Evolutionary conservation across 2,329 filamentous ascomycete species (phyloP), one percentile per base, ranked within the genome.

Genomic region (Diaporthe sp.): DNA sequence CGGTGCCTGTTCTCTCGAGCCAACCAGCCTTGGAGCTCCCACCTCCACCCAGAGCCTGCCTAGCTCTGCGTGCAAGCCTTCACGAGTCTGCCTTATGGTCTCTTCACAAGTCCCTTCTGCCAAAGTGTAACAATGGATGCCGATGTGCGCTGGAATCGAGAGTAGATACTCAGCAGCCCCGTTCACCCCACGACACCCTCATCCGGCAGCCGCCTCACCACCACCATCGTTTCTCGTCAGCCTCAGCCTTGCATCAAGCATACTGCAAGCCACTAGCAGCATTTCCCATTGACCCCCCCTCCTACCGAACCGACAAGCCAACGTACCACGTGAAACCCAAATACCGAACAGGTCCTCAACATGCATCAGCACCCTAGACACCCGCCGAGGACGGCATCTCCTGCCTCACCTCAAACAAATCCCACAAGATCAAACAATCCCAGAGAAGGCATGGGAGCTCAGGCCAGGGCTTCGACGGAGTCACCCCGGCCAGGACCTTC

Each of bases 311-410:
- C 53, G 53, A 46, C 46, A n/a, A 76, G 79, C 62, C 78, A 62
- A 42, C 71, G 53, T 68, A 75, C 22, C 51, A 58, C 60, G 44
- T 75, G 51, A 34, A 60, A 39, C n/a, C 58, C 71, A 17, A 25
- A 22, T 46, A 58, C 62, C 75, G 72, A 78, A 75, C 65, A 71
- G 61, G 74, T 71, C 39, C 78, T 77, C 77, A 87, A 82, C 80
- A 98, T 98, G 96, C 95, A 98, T 90, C 96, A 98, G 86, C 94
- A 96, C 86, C 93, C 94, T 80, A 92, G 96, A 80, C 90, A 92
- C 77, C 90, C 93, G 79, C 93, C 94, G 79, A 90, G 92, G 83
- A 90, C 92, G 81, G 90, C 93, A 77, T 95, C 94, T 77, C 92
- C 95, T 77, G 92, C 93, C 80, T 93, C 93, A 67, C 90, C 93